Conservation (phyloP, 352 stramenopile species). For the Phytophthora pistaciae region DNA sequence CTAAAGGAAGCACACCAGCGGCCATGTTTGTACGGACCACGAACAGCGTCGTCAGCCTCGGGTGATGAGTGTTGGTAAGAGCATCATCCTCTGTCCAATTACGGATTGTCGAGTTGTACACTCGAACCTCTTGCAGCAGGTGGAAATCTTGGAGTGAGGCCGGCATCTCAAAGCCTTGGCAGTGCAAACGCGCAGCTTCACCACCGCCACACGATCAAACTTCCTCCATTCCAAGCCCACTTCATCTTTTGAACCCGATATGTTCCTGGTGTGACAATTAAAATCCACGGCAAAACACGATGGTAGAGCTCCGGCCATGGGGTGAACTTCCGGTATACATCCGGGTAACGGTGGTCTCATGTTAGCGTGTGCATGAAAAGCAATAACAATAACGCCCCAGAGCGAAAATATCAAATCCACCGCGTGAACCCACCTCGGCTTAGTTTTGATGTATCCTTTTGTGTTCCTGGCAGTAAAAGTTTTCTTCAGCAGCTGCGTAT, state of each 20-base stretch:
- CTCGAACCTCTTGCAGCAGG: conserved; percentile 29
- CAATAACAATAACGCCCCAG: conserved; percentile 31
- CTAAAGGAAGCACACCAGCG: conserved; percentile 37
- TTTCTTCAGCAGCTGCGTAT: neutral
- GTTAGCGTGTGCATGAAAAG: conserved; percentile 25
- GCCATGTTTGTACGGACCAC: conserved; percentile 39
- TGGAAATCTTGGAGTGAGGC: conserved; percentile 35
- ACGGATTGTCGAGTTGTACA: conserved; percentile 52
- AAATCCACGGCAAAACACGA: conserved; percentile 47
- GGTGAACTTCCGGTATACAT: conserved; percentile 29
- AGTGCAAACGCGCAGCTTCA: conserved; percentile 40
- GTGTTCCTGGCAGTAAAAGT: neutral
- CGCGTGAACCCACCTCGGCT: neutral
- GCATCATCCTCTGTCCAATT: conserved; percentile 36
- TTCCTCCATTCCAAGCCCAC: conserved; percentile 11
- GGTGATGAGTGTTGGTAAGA: conserved; percentile 35
- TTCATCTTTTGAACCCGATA: conserved; percentile 10
- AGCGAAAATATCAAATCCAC: conserved; percentile 12
- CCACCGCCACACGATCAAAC: conserved; percentile 33
- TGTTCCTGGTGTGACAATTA: conserved; percentile 32
- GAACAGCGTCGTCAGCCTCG: conserved; percentile 37
- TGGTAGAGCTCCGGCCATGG: conserved; percentile 35
- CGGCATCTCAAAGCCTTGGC: conserved; percentile 40
- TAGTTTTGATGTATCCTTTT: neutral
- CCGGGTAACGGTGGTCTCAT: conserved; percentile 3